Evolutionary conservation across 2,329 filamentous ascomycete genomes (phyloP), one percentile per base, ranked within the genome.

Genomic region (Colletotrichum sp.): DNA sequence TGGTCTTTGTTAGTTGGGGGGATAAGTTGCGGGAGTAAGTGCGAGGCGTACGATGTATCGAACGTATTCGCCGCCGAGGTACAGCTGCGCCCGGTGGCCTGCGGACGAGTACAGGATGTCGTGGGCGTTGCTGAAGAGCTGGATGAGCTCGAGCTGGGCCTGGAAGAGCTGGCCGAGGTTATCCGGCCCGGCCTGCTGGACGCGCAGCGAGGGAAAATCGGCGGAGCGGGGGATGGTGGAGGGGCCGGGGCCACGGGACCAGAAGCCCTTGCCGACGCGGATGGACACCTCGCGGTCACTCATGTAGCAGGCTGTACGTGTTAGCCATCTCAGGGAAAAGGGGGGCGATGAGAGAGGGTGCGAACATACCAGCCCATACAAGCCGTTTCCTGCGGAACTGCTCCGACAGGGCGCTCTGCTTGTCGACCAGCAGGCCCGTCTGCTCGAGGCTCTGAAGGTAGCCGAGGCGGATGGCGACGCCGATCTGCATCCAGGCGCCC

Each of bases 401-500:
- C 32, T 89, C 88, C 7, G 68, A 71, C 72, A 91, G 91, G n/a
- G 88, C 88, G 13, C 90, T 89, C 59, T 89, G 87, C 49, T 92
- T 90, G 36, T 91, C 89, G 3, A 72, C 65, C 59, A 91, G 88
- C 79, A 95, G 92, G 0, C 92, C 92, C 24, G 93, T 94, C 75
- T 92, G 89, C 80, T 95, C 93, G 21, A 95, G 86, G 2, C 92
- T 91, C 18, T 95, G 90, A 67, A 93, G 93, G 81, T 95, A 95
- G 1, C 91, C 93, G 4, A 94, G 90, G 8, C 93, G 89, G 8
- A 95, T 84, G 5, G 93, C 93, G 24, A 93, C 89, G 2, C 93
- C 93, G 7, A 95, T 92, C 79, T 95, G 92, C 93, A 95, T 95
- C 93, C 93, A 95, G 0, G 93, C 93, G 34, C 93, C 93, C 60